phyloP scores from a whole-genome alignment of 1,284 basidiomycete genomes.

The Sporisorium iseilematis-ciliati region DNA sequence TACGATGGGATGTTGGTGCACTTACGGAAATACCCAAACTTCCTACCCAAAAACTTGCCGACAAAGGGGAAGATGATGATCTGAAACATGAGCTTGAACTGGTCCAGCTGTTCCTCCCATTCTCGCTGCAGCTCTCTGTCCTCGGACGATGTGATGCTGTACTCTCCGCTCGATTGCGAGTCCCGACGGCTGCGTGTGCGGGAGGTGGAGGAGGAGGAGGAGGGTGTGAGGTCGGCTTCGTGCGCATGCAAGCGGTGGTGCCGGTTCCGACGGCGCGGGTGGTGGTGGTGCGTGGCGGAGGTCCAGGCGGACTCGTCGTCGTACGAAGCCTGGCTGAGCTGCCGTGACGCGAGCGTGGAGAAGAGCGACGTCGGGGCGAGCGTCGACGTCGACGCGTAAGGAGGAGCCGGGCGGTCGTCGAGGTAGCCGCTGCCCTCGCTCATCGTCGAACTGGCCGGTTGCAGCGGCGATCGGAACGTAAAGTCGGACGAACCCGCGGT shows the following conservation, averaged over 20 bases:
- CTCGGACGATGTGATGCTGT: slow-evolving; percentile 5
- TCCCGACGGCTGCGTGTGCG: not conserved
- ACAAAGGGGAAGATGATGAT: slow-evolving; percentile 55
- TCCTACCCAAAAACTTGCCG: slow-evolving; percentile 52
- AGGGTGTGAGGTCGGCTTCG: not conserved
- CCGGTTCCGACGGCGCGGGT: not conserved
- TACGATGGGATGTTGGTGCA: too few species aligned
- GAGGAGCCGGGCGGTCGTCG: too few species aligned
- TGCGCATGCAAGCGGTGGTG: not conserved
- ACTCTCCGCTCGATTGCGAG: not conserved
- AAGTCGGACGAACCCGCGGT: not conserved
- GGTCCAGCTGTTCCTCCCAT: slow-evolving; percentile 53
- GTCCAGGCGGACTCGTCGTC: slow-evolving; percentile 13
- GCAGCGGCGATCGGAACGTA: too few species aligned
- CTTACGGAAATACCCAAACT: slow-evolving; percentile 50
- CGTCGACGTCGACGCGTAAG: not conserved
- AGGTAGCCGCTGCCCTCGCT: slow-evolving; percentile 24
- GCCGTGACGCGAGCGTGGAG: slow-evolving; percentile 17
- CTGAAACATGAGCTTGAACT: slow-evolving; percentile 49
- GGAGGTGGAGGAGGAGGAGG: not conserved
- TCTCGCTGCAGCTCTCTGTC: slow-evolving; percentile 34
- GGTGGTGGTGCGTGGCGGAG: not conserved
- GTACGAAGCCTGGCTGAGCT: slow-evolving; percentile 15
- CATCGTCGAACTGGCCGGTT: too few species aligned
- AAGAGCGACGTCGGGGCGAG: slow-evolving; percentile 20